A percentile compares a stretch with the other conserved stretches of the same genome.
Conservation (phyloP, 2,329 filamentous ascomycete genomes). For the Cyanodermella asteris region DNA sequence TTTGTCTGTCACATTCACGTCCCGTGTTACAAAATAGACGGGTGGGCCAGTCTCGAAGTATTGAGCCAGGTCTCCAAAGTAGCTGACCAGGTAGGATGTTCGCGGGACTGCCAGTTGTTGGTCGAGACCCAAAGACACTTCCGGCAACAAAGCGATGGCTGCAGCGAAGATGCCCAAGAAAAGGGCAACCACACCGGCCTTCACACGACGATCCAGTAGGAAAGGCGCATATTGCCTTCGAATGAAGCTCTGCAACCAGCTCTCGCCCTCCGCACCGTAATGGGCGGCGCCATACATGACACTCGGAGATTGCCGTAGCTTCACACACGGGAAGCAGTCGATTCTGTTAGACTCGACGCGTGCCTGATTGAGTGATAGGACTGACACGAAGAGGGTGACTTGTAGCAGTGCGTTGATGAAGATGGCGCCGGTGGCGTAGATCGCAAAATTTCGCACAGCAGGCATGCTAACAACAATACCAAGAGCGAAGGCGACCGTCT, state of each 20-base stretch:
- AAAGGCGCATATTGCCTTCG: conserved; percentile 70
- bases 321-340: conserved; percentile 80
- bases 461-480: conserved; percentile 95
- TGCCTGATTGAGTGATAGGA: conserved; percentile 75
- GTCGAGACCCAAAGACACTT: conserved; percentile 70
- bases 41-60: conserved; percentile 85
- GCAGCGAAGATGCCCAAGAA: conserved; percentile 80
- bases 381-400: conserved; percentile 89
- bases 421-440: conserved; percentile 87
- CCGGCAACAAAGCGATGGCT: conserved; percentile 62
- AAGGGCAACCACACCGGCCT: conserved; percentile 50
- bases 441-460: conserved; percentile 88
- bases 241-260: conserved; percentile 65
- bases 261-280: conserved; percentile 65
- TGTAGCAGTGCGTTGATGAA: conserved; percentile 94
- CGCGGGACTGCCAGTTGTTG: conserved; percentile 86
- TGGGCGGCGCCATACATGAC: conserved; percentile 41
- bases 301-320: conserved; percentile 53
- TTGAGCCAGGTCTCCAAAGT: conserved; percentile 86
- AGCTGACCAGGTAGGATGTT: conserved; percentile 83
- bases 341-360: conserved; percentile 73
- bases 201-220: conserved; percentile 60
- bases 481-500: conserved; percentile 81
- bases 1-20: conserved; percentile 57
- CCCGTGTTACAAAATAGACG: conserved; percentile 81